Percentiles rank a stretch among this genome's conserved stretches.
Conservation (phyloP, 129 eudicot genomes). For the Heracleum sosnowskyi region DNA sequence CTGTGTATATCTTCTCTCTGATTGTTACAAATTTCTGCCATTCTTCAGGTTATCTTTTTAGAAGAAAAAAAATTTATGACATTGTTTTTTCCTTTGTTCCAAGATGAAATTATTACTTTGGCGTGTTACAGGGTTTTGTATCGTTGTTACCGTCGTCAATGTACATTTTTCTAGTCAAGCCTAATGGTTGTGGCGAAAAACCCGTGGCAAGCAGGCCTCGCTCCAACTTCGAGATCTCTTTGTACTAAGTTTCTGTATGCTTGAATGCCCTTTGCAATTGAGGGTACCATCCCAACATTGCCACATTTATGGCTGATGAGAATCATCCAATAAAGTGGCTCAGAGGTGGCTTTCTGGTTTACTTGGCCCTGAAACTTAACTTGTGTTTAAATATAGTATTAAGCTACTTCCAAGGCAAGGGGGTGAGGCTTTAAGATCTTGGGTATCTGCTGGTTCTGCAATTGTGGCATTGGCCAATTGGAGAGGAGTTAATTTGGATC, state of each 20-base stretch:
- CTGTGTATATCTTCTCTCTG: slow-evolving; percentile 49
- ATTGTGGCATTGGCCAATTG: slow-evolving; percentile 15
- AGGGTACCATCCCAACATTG: slow-evolving; percentile 85
- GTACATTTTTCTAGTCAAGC: slow-evolving; percentile 58
- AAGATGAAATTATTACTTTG: neutral
- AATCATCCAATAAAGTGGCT: slow-evolving; percentile 46
- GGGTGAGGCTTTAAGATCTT: slow-evolving; percentile 61
- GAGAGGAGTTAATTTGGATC: too few species aligned
- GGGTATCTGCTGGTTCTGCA: slow-evolving; percentile 74
- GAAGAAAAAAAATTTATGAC: too few species aligned
- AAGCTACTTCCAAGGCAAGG: slow-evolving; percentile 58
- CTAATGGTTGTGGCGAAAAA: slow-evolving; percentile 54
- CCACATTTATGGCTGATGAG: slow-evolving; percentile 79
- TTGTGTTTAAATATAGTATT: slow-evolving; percentile 56
- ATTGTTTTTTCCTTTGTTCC: too few species aligned
- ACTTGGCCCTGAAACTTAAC: slow-evolving; percentile 78
- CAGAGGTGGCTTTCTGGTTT: slow-evolving; percentile 64
- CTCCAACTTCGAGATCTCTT: slow-evolving; percentile 27
- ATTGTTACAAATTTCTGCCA: slow-evolving; percentile 70
- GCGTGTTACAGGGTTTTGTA: neutral
- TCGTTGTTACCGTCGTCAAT: slow-evolving; percentile 43
- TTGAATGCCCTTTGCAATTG: slow-evolving; percentile 70
- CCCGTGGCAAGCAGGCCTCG: slow-evolving; percentile 45
- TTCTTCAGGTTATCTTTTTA: slow-evolving; percentile 72
- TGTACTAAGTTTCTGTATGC: slow-evolving; percentile 67